Evolutionary conservation across 192 early-diverging fungal genomes (phyloP), one percentile per base, ranked within the genome.

Genomic region (Podila epicladia): DNA sequence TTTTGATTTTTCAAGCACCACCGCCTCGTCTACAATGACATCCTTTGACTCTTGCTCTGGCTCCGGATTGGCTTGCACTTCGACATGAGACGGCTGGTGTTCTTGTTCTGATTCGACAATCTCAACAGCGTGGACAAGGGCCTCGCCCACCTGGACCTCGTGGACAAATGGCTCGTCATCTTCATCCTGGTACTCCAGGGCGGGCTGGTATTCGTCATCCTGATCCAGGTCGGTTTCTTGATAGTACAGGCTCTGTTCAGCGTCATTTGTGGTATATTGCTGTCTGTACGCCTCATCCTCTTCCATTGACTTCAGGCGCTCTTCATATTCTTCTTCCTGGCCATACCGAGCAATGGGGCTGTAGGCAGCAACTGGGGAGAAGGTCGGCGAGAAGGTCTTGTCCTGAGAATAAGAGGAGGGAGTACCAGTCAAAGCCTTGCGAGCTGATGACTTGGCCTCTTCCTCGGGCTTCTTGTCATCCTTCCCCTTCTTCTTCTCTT

Each of bases 341-440:
- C 24, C 53, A 55, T 55, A 55, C 11, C 8, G 53, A n/a, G 24
- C 22, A 9, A 26, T 24, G 53, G 53, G 53, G 2, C n/a, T 55
- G 24, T 24, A 55, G 8, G 53, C 24, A 9, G n/a, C 17, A 31
- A 26, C 59, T 15, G 28, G 59, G 12, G 17, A 28, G 22, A 68
- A 62, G 13, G 35, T 68, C 7, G 73, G 59, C 2, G 73, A 50
- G 58, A 68, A 74, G 20, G n/a, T 63, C 31, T 63, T 41, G 11
- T 74, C 66, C 60, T 68, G 63, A 9, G 73, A 74, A 20, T 68
- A 74, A 2, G 64, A 74, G 5, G 73, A 77, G 0, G 69, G 37
- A 11, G 13, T 41, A 2, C 64, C 50, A 1, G 8, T 72, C 26
- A 61, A 32, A 19, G 53, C 1, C 28, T 49, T 49, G 19, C 64